A percentile compares a stretch with the other conserved stretches of the same genome.
phyloP scores from a whole-genome alignment of 306 rosid genomes.

The Clitoria ternatea region DNA sequence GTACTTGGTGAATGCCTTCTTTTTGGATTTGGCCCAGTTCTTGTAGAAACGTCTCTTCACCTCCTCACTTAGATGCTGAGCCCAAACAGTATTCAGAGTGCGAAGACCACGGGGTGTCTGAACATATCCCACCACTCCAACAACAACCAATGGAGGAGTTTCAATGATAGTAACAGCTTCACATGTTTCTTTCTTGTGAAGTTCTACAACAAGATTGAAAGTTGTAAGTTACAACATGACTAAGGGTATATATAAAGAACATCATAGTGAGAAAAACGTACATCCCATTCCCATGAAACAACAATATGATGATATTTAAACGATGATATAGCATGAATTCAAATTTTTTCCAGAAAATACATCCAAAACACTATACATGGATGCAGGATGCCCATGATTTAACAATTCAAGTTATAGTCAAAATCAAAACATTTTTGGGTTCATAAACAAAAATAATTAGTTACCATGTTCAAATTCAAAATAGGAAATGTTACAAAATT shows the following conservation, averaged over 20 bases:
- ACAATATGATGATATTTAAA: no score
- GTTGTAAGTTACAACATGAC: neutral
- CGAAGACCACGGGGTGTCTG: constrained; percentile 71
- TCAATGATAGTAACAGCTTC: constrained; percentile 80
- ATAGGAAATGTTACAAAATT: neutral
- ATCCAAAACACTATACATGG: no score
- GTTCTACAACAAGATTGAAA: constrained; percentile 36
- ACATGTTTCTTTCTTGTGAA: constrained; percentile 83
- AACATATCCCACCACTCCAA: constrained; percentile 77
- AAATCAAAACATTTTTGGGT: no score
- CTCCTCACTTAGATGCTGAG: constrained; percentile 80
- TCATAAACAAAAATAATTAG: no score
- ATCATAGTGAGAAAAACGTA: neutral
- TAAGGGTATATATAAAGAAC: neutral
- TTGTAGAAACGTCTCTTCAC: constrained; percentile 66
- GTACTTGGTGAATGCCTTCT: constrained; percentile 71
- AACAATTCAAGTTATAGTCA: no score
- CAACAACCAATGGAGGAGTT: constrained; percentile 69
- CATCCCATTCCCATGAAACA: no score
- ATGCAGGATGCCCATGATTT: no score
- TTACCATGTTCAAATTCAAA: neutral
- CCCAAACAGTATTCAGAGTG: constrained; percentile 65
- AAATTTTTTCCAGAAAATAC: no score
- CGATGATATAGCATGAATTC: no score
- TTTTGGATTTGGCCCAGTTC: constrained; percentile 81